Conservation (phyloP, 108 stramenopile genomes). For the Cyclostephanos tholiformis region DNA sequence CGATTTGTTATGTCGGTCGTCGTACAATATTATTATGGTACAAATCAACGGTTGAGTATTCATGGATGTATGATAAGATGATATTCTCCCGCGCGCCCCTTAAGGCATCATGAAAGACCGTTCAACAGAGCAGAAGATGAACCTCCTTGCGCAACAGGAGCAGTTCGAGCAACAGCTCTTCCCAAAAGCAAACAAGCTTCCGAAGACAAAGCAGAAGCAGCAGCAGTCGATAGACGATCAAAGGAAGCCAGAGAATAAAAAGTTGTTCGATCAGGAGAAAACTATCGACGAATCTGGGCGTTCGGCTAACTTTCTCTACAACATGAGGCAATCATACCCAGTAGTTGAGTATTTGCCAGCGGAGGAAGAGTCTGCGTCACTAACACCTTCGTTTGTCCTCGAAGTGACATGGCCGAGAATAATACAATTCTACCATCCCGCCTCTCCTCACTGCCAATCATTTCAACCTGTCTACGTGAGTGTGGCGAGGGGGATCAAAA, state of each 20-base stretch:
- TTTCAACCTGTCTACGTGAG: slow-evolving; percentile 39
- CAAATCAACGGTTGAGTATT: no score
- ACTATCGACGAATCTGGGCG: not conserved
- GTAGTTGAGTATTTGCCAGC: slow-evolving; percentile 41
- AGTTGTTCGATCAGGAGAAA: not conserved
- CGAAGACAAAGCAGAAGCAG: not conserved
- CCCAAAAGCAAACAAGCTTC: slow-evolving; percentile 2
- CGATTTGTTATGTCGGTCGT: no score
- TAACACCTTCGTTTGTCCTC: slow-evolving; percentile 51
- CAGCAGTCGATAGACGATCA: not conserved
- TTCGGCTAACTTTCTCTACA: slow-evolving; percentile 23
- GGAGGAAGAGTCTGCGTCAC: slow-evolving; percentile 31
- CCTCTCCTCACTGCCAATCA: slow-evolving; percentile 29
- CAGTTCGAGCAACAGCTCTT: slow-evolving; percentile 37
- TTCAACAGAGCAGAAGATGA: not conserved
- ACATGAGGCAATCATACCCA: slow-evolving; percentile 36
- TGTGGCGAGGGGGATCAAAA: slow-evolving; percentile 39
- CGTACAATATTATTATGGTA: no score
- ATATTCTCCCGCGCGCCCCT: no score
- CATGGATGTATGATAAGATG: no score
- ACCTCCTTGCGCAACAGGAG: slow-evolving; percentile 21
- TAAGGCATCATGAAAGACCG: not conserved
- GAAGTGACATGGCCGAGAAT: slow-evolving; percentile 60
- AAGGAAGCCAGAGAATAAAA: not conserved
- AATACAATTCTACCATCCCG: slow-evolving; percentile 50